Percentiles rank a stretch among this genome's conserved stretches.
phyloP scores from a whole-genome alignment of 257 asterid genomes.

The Ilex asprella region DNA sequence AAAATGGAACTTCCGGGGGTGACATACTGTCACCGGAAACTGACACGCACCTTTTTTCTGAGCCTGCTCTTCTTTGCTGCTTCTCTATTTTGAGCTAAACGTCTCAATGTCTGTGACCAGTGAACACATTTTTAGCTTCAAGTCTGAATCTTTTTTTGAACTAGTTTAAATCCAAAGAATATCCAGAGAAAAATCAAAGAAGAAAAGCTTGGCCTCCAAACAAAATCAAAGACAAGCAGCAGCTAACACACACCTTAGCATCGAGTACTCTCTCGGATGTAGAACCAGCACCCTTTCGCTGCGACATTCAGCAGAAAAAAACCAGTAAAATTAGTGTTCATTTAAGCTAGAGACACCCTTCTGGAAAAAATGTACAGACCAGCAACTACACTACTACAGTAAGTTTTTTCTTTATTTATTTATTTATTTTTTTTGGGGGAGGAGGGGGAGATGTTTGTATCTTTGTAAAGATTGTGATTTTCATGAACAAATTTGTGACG shows the following conservation, averaged over 20 bases:
- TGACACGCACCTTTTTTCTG: slow-evolving; percentile 60
- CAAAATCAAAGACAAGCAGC: slow-evolving; percentile 17
- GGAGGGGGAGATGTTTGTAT: slow-evolving; percentile 32
- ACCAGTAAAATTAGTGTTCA: not conserved
- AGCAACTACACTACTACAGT: slow-evolving; percentile 8
- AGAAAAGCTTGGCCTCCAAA: not conserved
- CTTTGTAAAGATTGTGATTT: slow-evolving; percentile 28
- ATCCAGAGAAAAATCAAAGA: not conserved
- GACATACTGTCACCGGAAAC: no score
- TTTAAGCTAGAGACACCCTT: no score
- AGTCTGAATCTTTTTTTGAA: slow-evolving; percentile 1
- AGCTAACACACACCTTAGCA: slow-evolving; percentile 53
- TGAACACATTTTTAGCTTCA: slow-evolving; percentile 1
- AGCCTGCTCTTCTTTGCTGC: slow-evolving; percentile 97
- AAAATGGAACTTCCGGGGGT: no score
- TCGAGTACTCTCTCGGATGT: slow-evolving; percentile 61
- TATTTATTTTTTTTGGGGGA: slow-evolving; percentile 5
- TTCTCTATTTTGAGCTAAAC: slow-evolving; percentile 96
- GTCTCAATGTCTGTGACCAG: slow-evolving; percentile 67
- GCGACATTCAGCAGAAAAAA: slow-evolving; percentile 24
- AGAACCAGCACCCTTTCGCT: slow-evolving; percentile 72
- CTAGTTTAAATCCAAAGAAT: not conserved
- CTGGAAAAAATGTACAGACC: slow-evolving; percentile 10
- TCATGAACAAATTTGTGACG: no score
- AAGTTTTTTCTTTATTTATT: slow-evolving; percentile 12